A percentile compares a stretch with the other conserved stretches of the same genome.
Evolutionary conservation across 257 asterid species (phyloP).

Genomic region (Anisodus acutangulus): DNA sequence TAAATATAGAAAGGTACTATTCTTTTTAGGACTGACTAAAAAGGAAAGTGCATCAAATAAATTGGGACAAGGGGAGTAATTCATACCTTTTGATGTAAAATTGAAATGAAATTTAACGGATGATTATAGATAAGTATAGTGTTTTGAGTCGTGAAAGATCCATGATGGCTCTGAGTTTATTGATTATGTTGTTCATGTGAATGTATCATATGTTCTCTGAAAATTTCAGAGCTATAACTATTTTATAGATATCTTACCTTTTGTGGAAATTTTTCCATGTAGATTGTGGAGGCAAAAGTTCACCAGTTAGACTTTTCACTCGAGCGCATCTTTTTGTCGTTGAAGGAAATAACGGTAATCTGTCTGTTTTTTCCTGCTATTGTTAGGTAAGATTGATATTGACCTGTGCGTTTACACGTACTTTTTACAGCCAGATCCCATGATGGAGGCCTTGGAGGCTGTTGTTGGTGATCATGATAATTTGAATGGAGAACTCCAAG

Average conservation of each 20-base stretch:
- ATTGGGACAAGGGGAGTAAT: background rate
- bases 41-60: no score
- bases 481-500: conserved; percentile 68
- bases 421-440: conserved; percentile 84
- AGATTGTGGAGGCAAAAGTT: conserved; percentile 94
- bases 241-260: conserved; percentile 5
- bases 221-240: background rate
- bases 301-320: conserved; percentile 86
- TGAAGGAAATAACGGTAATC: conserved; percentile 82
- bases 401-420: conserved; percentile 12
- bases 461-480: conserved; percentile 72
- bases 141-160: background rate
- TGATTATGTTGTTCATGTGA: background rate
- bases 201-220: background rate
- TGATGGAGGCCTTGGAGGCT: conserved; percentile 81
- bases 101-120: background rate
- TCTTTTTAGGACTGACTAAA: no score
- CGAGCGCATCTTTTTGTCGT: conserved; percentile 84
- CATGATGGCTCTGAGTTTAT: background rate
- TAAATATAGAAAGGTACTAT: no score
- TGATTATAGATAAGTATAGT: background rate
- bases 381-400: background rate
- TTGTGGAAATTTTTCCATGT: conserved; percentile 34
- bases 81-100: background rate
- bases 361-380: conserved; percentile 26